Conservation (phyloP, 768 basidiomycete species). For the Mycena kentingensis region DNA sequence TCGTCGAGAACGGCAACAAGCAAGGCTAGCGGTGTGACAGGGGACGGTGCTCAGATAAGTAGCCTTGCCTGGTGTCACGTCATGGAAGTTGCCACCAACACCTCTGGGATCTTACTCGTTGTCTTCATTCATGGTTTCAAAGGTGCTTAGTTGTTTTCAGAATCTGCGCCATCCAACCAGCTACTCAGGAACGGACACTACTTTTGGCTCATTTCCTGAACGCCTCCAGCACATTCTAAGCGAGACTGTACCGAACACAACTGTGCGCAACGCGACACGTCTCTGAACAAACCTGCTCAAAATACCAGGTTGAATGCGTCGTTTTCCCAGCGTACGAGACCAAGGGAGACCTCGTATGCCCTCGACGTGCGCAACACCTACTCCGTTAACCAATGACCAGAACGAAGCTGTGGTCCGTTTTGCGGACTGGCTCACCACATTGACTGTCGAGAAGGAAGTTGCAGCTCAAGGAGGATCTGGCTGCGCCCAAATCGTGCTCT, state of each 20-base stretch:
- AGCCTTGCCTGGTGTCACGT: neutral
- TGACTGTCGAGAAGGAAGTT: constrained; percentile 84
- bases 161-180: constrained; percentile 40
- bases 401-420: constrained; percentile 81
- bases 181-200: constrained; percentile 63
- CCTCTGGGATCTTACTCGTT: constrained; percentile 57
- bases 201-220: constrained; percentile 78
- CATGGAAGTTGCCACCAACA: constrained; percentile 13
- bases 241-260: constrained; percentile 52
- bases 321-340: constrained; percentile 94
- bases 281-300: neutral
- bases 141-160: neutral
- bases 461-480: constrained; percentile 76
- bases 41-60: too few species aligned
- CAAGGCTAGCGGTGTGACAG: too few species aligned
- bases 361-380: constrained; percentile 2
- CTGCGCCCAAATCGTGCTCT: constrained; percentile 79
- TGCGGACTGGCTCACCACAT: constrained; percentile 89
- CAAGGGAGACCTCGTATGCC: constrained; percentile 78
- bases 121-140: constrained; percentile 78
- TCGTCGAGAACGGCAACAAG: too few species aligned
- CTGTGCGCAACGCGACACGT: neutral
- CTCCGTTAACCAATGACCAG: constrained; percentile 39
- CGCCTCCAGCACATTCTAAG: constrained; percentile 76
- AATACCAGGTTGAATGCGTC: constrained; percentile 63